Base-by-base conservation (phyloP, 1,284 basidiomycete species). In the Ceratobasidium sp. region DNA sequence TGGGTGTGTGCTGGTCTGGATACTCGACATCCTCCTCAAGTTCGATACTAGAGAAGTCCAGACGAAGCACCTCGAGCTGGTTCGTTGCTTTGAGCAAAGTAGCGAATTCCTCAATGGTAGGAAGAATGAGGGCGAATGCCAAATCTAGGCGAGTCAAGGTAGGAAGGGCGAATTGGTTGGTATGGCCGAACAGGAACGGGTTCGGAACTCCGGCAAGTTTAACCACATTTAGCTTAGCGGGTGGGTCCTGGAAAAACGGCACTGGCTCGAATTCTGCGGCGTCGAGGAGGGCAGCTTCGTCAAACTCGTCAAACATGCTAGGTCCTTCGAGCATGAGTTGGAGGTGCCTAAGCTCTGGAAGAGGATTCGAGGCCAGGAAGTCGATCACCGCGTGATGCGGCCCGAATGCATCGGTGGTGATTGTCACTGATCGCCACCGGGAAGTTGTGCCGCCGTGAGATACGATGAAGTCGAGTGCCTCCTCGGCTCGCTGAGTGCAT, bases 141-240 rank as follows among this genome's bases (percentile, higher is more conserved):
- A 58, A 21, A 28, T 46, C 28, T 8, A 70, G 41, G 32, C 23
- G 65, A 8, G 53, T 58, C 28, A 70, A 30, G 8, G 23, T 14
- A 9, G 41, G 10, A 8, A 70, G 41, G n/a, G 34, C 41, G 32
- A 53, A 53, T 41, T 58, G 65, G 18, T 39, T 16, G 9, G 65
- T 39, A 16, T 70, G 65, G 14, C 65, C 65, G 45, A 70, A 70
- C 28, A 70, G 8, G 23, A 45, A 58, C 23, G 41, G 39, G 26
- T 45, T 34, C 14, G 65, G 53, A n/a, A 70, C 16, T 21, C 65
- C 53, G 10, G 10, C 36, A 14, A 70, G 28, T n/a, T 58, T 34
- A 23, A 46, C 28, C 5, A 43, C 34, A 18, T 46, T 18, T 21
- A 70, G 53, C 30, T 34, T 39, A n/a, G 65, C 6, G n/a, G 53